These are phyloP conservation scores for Colletotrichum horii DNA, from an alignment of 2,329 filamentous ascomycete genomes.

Conservation along the genomic window DNA sequence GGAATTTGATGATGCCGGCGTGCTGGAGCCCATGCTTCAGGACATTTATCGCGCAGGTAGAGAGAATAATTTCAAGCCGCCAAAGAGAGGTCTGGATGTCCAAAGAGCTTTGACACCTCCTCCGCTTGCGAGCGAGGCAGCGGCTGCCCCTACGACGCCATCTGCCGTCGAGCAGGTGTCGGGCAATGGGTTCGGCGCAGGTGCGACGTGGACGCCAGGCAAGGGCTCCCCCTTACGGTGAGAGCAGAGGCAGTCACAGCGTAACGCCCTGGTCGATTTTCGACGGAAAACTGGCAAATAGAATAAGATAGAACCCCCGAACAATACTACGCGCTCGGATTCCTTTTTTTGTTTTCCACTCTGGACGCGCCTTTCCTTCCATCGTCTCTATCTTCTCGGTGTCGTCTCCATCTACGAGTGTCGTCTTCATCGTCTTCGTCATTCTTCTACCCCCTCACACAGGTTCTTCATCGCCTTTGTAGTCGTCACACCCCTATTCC, in stretches of 20 bases:
- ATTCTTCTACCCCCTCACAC: background rate
- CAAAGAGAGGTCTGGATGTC: constrained; percentile 48
- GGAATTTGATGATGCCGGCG: constrained; percentile 86
- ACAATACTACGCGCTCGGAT: background rate
- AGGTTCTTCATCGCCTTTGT: background rate
- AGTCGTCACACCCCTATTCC: background rate
- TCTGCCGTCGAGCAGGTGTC: constrained; percentile 34
- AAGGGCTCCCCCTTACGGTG: constrained; percentile 32
- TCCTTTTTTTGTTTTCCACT: background rate
- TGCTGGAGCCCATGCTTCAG: constrained; percentile 81
- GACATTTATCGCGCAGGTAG: constrained; percentile 74
- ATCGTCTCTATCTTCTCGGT: background rate
- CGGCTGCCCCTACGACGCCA: constrained; percentile 51
- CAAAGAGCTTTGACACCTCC: constrained; percentile 62
- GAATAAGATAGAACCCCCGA: background rate
- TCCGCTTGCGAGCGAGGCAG: constrained; percentile 40
- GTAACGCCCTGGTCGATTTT: background rate
- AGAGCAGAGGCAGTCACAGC: background rate
- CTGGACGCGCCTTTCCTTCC: background rate
- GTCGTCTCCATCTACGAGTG: background rate
- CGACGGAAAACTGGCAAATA: background rate
- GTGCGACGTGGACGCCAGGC: constrained; percentile 50
- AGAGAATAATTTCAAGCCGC: constrained; percentile 57
- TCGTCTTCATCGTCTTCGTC: background rate
- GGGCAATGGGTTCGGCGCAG: constrained; percentile 42